Percentiles rank a stretch among this genome's conserved stretches.
Evolutionary conservation across 768 basidiomycete genomes (phyloP).

Genomic region (Auriscalpium vulgare): DNA sequence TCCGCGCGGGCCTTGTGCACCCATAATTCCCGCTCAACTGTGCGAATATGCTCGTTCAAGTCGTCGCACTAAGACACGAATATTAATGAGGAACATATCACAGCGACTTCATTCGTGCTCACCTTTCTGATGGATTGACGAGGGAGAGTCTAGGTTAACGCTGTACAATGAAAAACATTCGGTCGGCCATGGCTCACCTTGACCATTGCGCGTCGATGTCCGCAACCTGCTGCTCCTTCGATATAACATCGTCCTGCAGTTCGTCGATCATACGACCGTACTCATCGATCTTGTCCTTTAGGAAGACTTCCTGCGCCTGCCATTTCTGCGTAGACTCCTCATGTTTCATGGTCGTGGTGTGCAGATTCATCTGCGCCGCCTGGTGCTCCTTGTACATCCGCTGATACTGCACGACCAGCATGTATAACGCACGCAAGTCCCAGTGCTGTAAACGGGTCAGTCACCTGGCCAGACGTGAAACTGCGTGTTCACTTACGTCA

Average conservation of each 20-base stretch:
- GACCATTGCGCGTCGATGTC: background rate
- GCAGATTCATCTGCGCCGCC: constrained; percentile 8
- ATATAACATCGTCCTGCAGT: background rate
- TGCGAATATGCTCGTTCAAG: constrained; percentile 11
- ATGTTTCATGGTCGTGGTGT: constrained; percentile 9
- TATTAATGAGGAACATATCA: background rate
- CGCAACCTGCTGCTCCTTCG: background rate
- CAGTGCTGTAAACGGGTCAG: constrained; percentile 7
- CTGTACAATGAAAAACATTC: background rate
- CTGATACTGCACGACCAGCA: constrained; percentile 13
- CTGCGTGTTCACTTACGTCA: constrained; percentile 6
- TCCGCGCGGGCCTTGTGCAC: background rate
- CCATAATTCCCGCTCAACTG: constrained; percentile 7
- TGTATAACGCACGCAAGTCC: constrained; percentile 15
- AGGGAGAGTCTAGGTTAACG: background rate
- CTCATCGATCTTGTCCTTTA: constrained; percentile 4
- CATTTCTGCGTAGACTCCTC: constrained; percentile 9
- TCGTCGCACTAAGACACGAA: constrained; percentile 10
- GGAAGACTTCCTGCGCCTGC: constrained; percentile 4
- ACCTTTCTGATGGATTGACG: constrained; percentile 8
- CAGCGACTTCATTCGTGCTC: background rate
- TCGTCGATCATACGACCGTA: constrained; percentile 1
- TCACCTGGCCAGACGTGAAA: background rate
- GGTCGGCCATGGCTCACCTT: background rate
- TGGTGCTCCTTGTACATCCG: constrained; percentile 16